phyloP scores from a whole-genome alignment of 768 basidiomycete species.

The Aureoboletus auriporus region DNA sequence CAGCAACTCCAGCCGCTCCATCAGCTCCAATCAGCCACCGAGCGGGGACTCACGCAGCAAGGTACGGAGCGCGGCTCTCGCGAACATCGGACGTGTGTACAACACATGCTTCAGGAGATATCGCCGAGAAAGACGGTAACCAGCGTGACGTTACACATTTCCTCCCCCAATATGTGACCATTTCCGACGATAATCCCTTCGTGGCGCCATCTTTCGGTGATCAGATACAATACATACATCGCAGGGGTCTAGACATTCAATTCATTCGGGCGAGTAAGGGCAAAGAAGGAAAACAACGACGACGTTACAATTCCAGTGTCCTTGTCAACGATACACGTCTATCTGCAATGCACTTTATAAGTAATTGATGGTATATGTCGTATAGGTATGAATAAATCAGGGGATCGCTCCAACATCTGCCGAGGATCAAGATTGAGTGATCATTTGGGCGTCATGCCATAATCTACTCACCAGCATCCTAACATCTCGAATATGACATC shows the following conservation, averaged over 20 bases:
- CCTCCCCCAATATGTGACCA: too few species aligned
- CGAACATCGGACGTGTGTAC: too few species aligned
- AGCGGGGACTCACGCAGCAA: too few species aligned
- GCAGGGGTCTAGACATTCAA: background rate
- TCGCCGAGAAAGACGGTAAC: too few species aligned
- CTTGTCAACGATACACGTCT: constrained; percentile 1
- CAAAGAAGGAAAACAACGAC: background rate
- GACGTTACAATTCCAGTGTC: constrained; percentile 4
- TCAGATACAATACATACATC: background rate
- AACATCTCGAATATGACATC: constrained; percentile 29
- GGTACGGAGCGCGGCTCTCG: too few species aligned
- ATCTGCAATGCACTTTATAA: constrained; percentile 1
- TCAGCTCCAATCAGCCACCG: background rate
- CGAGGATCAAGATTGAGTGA: background rate
- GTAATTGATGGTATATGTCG: constrained; percentile 5
- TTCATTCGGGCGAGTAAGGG: background rate
- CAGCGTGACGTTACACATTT: too few species aligned
- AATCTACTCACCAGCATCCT: constrained; percentile 17
- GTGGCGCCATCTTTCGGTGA: too few species aligned
- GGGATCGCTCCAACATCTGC: constrained; percentile 4
- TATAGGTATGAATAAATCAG: background rate
- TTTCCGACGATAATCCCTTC: too few species aligned
- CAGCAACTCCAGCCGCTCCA: background rate
- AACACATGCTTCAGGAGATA: too few species aligned
- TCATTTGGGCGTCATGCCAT: background rate